Base-by-base conservation (phyloP, 2,329 filamentous ascomycete genomes). In the Dactylellina parvicollis region DNA sequence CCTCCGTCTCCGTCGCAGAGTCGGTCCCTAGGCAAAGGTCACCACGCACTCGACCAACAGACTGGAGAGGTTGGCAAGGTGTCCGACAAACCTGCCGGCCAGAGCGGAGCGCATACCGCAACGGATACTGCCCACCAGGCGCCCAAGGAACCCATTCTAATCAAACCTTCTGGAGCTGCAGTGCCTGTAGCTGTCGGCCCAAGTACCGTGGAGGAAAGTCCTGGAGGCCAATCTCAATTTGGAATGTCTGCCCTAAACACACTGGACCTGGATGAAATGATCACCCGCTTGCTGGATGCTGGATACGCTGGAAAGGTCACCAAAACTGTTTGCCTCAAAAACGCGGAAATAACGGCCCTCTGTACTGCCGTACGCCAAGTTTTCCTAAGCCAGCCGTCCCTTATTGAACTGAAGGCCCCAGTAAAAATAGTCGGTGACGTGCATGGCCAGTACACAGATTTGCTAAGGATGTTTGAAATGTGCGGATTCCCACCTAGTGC, bases 401-500 rank as follows among this genome's bases (percentile, higher is more conserved):
- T 99, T 22, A 83, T 99, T 65, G 95, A 99, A 82, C 86, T 99
- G 47, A 90, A 94, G 75, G 92, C 95, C 3, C 94, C 95, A 0
- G 95, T 99, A 79, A 99, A 99, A 83, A 96, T 99, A 78, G 95
- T 98, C 26, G 94, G 94, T 55, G 94, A 98, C 80, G 92, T 98
- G 12, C 94, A 98, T 80, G 94, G 94, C 55, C 94, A 98, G 81
- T 98, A 96, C 81, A 96, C 92, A 9, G 94, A 98, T 81, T 83
- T 98, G 56, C 96, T 98, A 78, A 89, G 94, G 75, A 92, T 98
- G 86, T 98, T 98, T 79, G 94, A 98, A 81, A 97, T 97, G 93
- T 97, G 94, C 80, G 94, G 94, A 3, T 98, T 97, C 79, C 94
- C 94, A 5, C 94, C 94, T 1, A 90, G 87, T 75, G 88, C 92